Base-by-base conservation (phyloP, 805 yeast species). In the Kuraishia hungarica region DNA sequence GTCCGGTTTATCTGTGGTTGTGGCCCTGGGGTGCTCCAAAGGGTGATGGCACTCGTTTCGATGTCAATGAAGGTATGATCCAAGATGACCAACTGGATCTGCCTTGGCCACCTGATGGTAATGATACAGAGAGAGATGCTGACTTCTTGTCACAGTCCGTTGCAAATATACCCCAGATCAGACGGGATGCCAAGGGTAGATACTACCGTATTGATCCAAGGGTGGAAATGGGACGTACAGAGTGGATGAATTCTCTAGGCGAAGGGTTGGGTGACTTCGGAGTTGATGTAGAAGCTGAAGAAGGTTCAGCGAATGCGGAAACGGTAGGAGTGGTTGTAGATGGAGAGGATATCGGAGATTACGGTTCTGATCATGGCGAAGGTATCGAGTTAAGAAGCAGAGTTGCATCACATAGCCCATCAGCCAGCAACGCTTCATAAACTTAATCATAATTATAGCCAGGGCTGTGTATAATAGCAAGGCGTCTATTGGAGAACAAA, bases 81-180 rank as follows among this genome's bases (percentile, higher is more conserved):
- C 77, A 73, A 52, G 81, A 79, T 55, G 87, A 85, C 61, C 79
- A 87, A 57, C 69, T 86, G 53, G 79, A 81, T 1, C 71, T 86
- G 47, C 94, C 97, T 1, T 93, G 97, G 96, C 99, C 99, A 1
- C 96, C 97, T 1, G 96, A 90, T 70, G 91, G 89, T 5, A 84
- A 84, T 0, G 74, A 77, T 60, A 76, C 72, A 53, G 76, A 68
- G 46, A 51, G 53, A 7, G 61, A 56, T 4, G 58, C 62, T 1
- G 64, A 64, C n/a, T 66, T 54, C 49, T 20, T n/a, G 11, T 8
- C 24, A 7, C 48, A 51, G 28, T n/a, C 22, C 10, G n/a, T 10
- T 11, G 6, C 20, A 24, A 22, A 17, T 19, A 7, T 48, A 22
- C 43, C 43, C 11, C 43, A 13, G 17, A 35, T 35, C n/a, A 35